A percentile compares a stretch with the other conserved stretches of the same genome.
Conservation (phyloP, 179 eudicot genomes). For the Silene noctiflora region DNA sequence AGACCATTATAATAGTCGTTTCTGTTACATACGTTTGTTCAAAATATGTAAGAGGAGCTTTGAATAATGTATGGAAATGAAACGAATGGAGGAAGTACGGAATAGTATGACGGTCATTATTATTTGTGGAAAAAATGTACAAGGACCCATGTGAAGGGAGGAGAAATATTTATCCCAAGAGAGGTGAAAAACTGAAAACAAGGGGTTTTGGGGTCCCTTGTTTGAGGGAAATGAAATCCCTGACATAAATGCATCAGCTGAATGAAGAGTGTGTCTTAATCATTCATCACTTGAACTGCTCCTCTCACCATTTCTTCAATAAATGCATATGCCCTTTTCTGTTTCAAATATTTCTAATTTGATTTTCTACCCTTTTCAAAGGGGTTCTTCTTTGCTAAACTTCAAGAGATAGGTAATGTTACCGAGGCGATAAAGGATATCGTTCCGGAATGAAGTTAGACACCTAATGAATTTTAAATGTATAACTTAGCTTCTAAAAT, state of each 20-base stretch:
- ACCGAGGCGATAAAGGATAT: too few species aligned
- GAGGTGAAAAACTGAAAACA: constrained; percentile 1
- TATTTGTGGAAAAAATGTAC: constrained; percentile 23
- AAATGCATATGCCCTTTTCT: too few species aligned
- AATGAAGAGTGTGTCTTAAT: constrained; percentile 20
- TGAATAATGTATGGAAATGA: not conserved
- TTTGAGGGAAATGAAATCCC: constrained; percentile 3
- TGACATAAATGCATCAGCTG: constrained; percentile 34
- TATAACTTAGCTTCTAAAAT: too few species aligned
- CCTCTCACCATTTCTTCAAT: not conserved
- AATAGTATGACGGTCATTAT: constrained; percentile 7
- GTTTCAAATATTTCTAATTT: too few species aligned
- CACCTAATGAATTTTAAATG: too few species aligned
- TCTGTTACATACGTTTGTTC: too few species aligned
- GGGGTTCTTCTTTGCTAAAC: too few species aligned
- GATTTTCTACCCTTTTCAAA: too few species aligned
- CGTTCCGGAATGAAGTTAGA: too few species aligned
- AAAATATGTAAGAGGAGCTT: not conserved
- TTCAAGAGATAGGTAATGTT: too few species aligned
- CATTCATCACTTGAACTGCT: constrained; percentile 15
- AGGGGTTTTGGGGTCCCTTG: not conserved
- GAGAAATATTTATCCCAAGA: constrained; percentile 1
- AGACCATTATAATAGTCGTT: too few species aligned
- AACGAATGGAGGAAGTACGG: not conserved
- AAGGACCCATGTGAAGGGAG: constrained; percentile 25